These are phyloP conservation scores for Dichomitus squalens DNA, from an alignment of 1,284 basidiomycete genomes.

Conservation along the genomic window DNA sequence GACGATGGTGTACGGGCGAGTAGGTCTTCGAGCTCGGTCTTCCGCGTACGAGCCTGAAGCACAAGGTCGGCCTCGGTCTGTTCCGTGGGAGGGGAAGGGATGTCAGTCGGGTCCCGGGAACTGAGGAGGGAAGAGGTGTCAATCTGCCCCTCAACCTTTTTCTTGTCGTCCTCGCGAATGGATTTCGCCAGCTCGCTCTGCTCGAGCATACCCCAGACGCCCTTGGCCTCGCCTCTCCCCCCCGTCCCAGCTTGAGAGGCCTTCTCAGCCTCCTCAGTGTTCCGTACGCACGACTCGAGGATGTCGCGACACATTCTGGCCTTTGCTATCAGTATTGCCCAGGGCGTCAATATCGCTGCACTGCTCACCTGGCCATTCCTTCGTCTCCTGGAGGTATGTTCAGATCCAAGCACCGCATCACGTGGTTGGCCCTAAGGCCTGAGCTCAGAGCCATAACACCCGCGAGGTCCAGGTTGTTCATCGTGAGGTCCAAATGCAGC, in stretches of 20 bases:
- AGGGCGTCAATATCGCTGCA: neutral
- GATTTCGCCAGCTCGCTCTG: conserved; percentile 76
- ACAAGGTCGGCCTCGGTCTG: conserved; percentile 58
- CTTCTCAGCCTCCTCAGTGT: conserved; percentile 82
- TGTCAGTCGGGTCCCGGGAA: conserved; percentile 27
- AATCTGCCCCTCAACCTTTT: conserved; percentile 51
- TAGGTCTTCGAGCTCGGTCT: conserved; percentile 52
- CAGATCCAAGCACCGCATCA: conserved; percentile 91
- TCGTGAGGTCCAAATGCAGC: conserved; percentile 87
- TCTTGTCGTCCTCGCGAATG: conserved; percentile 61
- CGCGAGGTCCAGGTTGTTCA: conserved; percentile 83
- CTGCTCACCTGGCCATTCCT: conserved; percentile 75
- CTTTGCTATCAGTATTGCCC: neutral
- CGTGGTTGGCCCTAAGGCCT: conserved; percentile 81
- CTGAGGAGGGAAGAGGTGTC: conserved; percentile 22
- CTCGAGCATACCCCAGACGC: conserved; percentile 80
- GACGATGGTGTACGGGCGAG: conserved; percentile 41
- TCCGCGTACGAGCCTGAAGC: conserved; percentile 50
- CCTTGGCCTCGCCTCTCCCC: conserved; percentile 54
- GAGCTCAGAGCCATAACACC: conserved; percentile 91
- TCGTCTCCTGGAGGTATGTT: conserved; percentile 91
- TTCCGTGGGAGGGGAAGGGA: conserved; percentile 24
- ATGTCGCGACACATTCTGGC: conserved; percentile 76
- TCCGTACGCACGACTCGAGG: conserved; percentile 83
- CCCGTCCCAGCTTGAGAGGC: conserved; percentile 37